These are phyloP conservation scores for Pelargonium fulgidum DNA, from an alignment of 441 rosid genomes.

Conservation along the genomic window DNA sequence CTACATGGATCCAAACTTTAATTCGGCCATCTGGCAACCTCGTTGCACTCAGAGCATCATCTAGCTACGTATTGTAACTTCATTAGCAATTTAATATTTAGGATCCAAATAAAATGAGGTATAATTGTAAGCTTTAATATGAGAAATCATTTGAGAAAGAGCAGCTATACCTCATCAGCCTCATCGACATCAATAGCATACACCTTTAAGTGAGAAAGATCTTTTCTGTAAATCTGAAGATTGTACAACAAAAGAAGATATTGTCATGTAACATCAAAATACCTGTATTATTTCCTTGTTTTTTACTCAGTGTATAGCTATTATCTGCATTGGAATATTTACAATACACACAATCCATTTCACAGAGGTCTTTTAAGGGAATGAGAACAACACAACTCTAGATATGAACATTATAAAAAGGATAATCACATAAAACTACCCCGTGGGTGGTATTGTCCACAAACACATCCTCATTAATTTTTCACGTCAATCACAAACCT, in stretches of 20 bases:
- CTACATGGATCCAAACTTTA: constrained; percentile 93
- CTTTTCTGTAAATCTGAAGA: constrained; percentile 56
- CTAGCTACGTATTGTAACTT: constrained; percentile 51
- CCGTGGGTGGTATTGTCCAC: no score
- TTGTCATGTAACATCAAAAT: constrained; percentile 1
- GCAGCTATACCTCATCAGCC: constrained; percentile 82
- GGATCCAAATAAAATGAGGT: not conserved
- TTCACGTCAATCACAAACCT: no score
- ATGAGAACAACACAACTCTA: not conserved
- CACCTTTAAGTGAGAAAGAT: constrained; percentile 85
- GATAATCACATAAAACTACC: no score
- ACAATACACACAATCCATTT: not conserved
- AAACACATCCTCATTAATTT: no score
- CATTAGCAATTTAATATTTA: constrained; percentile 12
- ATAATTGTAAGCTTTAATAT: not conserved
- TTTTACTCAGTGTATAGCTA: not conserved
- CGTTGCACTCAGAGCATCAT: constrained; percentile 87
- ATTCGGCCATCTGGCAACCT: constrained; percentile 81
- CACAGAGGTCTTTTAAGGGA: not conserved
- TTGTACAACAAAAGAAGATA: constrained; percentile 23
- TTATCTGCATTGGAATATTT: not conserved
- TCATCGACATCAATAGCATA: constrained; percentile 98
- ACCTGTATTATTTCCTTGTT: not conserved
- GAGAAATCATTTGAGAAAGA: not conserved
- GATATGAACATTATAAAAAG: not conserved